Percentiles rank a stretch among this genome's conserved stretches.
Evolutionary conservation across 2,329 filamentous ascomycete species (phyloP).

Genomic region (Alternaria consortialis): DNA sequence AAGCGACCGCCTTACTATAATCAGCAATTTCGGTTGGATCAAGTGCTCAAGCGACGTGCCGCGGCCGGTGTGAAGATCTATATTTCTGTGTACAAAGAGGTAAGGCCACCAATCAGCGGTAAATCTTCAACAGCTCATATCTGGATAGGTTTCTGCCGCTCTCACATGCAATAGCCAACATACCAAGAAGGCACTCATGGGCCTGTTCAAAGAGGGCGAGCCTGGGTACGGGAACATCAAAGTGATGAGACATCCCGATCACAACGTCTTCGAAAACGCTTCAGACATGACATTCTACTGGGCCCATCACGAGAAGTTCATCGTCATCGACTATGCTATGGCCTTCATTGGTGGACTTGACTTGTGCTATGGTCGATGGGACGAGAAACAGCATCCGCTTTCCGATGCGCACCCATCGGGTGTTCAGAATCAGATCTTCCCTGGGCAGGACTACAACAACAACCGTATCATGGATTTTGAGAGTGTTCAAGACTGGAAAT

Average conservation of each 20-base stretch:
- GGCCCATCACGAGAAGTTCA: constrained; percentile 98
- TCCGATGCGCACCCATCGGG: constrained; percentile 88
- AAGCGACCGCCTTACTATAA: constrained; percentile 82
- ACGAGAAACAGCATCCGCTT: constrained; percentile 82
- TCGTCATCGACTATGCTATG: constrained; percentile 88
- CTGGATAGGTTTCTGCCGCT: constrained; percentile 50
- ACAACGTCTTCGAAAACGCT: constrained; percentile 92
- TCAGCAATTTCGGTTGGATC: constrained; percentile 87
- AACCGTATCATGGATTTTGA: constrained; percentile 97
- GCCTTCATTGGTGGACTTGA: constrained; percentile 96
- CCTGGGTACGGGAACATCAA: constrained; percentile 88
- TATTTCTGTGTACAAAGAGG: constrained; percentile 90
- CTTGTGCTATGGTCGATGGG: constrained; percentile 95
- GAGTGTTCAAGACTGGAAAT: constrained; percentile 88
- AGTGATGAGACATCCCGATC: constrained; percentile 90
- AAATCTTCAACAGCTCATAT: constrained; percentile 10
- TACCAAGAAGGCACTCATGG: constrained; percentile 86
- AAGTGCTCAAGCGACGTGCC: constrained; percentile 84
- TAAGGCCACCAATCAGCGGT: constrained; percentile 32
- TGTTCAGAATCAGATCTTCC: constrained; percentile 84
- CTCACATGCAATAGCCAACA: constrained; percentile 92
- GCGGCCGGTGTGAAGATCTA: constrained; percentile 95
- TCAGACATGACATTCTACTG: constrained; percentile 98
- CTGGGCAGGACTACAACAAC: constrained; percentile 98
- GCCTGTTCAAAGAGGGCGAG: constrained; percentile 80